Base-by-base conservation (phyloP, 1,284 basidiomycete species). In the Inonotus hispidus region DNA sequence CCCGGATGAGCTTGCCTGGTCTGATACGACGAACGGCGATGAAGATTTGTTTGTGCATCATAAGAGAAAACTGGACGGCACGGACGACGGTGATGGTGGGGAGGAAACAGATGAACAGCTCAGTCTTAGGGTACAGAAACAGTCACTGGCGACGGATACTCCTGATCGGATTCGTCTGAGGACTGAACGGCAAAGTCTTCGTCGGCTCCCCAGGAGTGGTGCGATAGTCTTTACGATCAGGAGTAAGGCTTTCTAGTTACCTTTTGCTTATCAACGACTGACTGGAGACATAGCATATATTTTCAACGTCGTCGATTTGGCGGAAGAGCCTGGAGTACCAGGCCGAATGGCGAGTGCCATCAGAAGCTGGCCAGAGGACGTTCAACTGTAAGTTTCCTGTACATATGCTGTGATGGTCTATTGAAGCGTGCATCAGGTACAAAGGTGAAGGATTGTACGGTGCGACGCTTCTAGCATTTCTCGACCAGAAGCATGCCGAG, bases 191-290 rank as follows among this genome's bases (percentile, higher is more conserved):
- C 90, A 92, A 73, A 88, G 85, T 10, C 73, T 93, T 56, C 77
- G 90, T 39, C 77, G 90, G 25, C 77, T 91, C 16, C 80, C 84
- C 1, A 74, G 77, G 10, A 84, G 80, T 25, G 89, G 90, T 1
- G 87, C 83, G 14, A 78, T 92, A 46, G 75, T 88, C n/a, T 93
- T 93, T 70, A 88, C 85, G 45, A 88, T 92, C 66, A 78, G 88
- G 16, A 88, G 59, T 61, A 25, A 56, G 59, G 21, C 41, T n/a
- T 16, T 14, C 7, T 1, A 0, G 19, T n/a, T 3, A 21, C 16
- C 19, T 21, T 39, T 43, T 16, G 19, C 16, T 6, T 7, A 1
- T 2, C 16, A 21, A 11, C n/a, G 16, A 14, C 6, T 21, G 7
- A 43, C 6, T 6, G 19, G 41, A 5, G 4, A 43, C n/a, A 21